Evolutionary conservation across 805 yeast species (phyloP), one percentile per base, ranked within the genome.

Genomic region (Ogataea wickerhamii): DNA sequence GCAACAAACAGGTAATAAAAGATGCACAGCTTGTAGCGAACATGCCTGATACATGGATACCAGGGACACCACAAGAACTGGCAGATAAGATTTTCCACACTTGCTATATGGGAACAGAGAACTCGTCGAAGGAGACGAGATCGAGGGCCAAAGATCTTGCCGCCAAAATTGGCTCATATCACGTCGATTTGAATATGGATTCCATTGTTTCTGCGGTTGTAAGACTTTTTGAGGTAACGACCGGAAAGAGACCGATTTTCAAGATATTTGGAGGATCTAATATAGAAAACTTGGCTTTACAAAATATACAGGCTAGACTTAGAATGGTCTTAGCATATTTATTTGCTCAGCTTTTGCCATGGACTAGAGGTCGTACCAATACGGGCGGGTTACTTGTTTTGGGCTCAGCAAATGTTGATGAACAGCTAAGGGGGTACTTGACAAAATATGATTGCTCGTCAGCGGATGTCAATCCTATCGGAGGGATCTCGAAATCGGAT

Each of bases 321-420:
- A 71, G 99, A 61, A 93, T 93, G 99, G 97, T 93, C 1, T 61
- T 91, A 32, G 83, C 95, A 10, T 93, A 93, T 56, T 62, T 94
- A 22, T 88, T 93, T 71, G 98, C 99, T 0, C 95, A 91, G 54
- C 65, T 93, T 28, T 68, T 93, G 38, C 98, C 99, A 4, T 93
- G 98, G 98, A 85, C 87, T 13, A 73, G 98, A 50, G 81, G 82
- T 6, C 64, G 76, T 33, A 68, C 73, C 16, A 67, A 72, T 33
- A 73, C 80, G 18, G 87, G 87, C 3, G 97, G 98, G 0, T 63
- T 93, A 34, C 68, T 93, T 27, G 99, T 93, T 6, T 70, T 93
- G 35, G 98, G 98, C 1, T 82, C 95, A 55, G 97, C 98, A 3
- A 93, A 93, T 58, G 98, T 93, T 11, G 99, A 93, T 63, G 99